phyloP scores from a whole-genome alignment of 495 filamentous ascomycete species.

The Apodospora peruviana region DNA sequence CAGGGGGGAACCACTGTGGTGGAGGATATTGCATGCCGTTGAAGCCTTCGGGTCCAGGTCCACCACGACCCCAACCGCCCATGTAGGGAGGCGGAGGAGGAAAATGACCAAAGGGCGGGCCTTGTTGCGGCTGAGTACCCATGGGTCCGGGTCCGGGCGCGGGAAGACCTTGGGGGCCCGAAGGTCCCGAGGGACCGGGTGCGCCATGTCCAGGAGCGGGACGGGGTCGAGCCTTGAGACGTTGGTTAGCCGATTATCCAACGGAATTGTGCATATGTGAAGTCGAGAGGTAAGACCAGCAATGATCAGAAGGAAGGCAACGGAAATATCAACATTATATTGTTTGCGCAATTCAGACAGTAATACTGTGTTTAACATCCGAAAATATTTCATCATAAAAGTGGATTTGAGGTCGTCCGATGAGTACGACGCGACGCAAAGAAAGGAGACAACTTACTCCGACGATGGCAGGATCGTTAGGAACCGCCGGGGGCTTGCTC shows the following conservation, averaged over 20 bases:
- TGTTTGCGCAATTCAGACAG: conserved; percentile 86
- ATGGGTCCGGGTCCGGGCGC: conserved; percentile 17
- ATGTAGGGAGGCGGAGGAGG: conserved; percentile 44
- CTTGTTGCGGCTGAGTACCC: neutral
- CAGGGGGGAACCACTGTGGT: conserved; percentile 75
- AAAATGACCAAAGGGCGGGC: conserved; percentile 13
- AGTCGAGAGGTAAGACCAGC: conserved; percentile 3
- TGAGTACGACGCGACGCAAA: no score
- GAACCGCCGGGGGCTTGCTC: conserved; percentile 68
- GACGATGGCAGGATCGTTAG: conserved; percentile 94
- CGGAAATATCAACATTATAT: conserved; percentile 83
- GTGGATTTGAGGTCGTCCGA: neutral
- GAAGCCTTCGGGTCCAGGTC: conserved; percentile 34
- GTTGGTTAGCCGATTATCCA: conserved; percentile 19
- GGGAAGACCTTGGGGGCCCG: conserved; percentile 18
- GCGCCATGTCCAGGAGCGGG: conserved; percentile 24
- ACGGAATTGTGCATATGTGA: neutral
- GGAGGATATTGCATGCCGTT: conserved; percentile 48
- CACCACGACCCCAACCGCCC: conserved; percentile 45
- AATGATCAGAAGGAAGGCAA: conserved; percentile 99
- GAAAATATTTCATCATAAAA: conserved; percentile 72
- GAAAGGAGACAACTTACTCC: conserved; percentile 64
- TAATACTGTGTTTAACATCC: conserved; percentile 69
- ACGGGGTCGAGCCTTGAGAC: conserved; percentile 34
- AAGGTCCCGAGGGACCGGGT: conserved; percentile 20